Base-by-base conservation (phyloP, 768 basidiomycete genomes). In the Filobasidium floriforme region DNA sequence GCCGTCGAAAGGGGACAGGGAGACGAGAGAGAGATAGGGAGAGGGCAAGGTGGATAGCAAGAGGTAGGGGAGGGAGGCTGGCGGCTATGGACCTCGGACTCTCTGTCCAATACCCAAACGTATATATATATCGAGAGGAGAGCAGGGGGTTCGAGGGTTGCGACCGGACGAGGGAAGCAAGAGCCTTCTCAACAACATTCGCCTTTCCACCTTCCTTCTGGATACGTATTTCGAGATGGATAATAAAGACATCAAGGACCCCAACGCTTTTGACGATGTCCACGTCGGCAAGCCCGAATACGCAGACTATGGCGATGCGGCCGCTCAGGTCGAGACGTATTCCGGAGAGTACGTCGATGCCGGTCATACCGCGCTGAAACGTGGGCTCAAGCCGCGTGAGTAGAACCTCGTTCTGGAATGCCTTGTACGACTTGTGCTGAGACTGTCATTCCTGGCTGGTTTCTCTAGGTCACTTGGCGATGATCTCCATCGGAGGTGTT, bases 401-500 rank as follows among this genome's bases (percentile, higher is more conserved):
- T 37, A 3, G 32, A 37, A 9, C 32, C 32, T 37, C 32, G 40
- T 40, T 37, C 41, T 11, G n/a, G 11, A 37, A 40, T 12, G 49
- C 18, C 19, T 51, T 19, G 49, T 51, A 4, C 4, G 18, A 19
- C 4, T n/a, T n/a, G 12, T 26, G 18, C 24, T 51, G 19, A 51
- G 12, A 3, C 4, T 19, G 3, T 37, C 32, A 9, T 9, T 9
- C 4, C 32, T 37, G n/a, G n/a, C n/a, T n/a, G n/a, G n/a, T 37
- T 3, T 37, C 32, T 4, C 32, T 9, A 37, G 32, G 32, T 41
- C 59, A 61, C 41, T 51, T 66, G 18, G 59, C 59, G 28, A 60
- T 60, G 59, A 66, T 61, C 22, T 41, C 44, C 10, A 59, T 68
- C 86, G 68, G 76, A 15, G 79, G 81, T 73, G 81, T 82, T 69